A percentile compares a stretch with the other conserved stretches of the same genome.
phyloP scores from a whole-genome alignment of 768 basidiomycete genomes.

The Cubamyces sp. region DNA sequence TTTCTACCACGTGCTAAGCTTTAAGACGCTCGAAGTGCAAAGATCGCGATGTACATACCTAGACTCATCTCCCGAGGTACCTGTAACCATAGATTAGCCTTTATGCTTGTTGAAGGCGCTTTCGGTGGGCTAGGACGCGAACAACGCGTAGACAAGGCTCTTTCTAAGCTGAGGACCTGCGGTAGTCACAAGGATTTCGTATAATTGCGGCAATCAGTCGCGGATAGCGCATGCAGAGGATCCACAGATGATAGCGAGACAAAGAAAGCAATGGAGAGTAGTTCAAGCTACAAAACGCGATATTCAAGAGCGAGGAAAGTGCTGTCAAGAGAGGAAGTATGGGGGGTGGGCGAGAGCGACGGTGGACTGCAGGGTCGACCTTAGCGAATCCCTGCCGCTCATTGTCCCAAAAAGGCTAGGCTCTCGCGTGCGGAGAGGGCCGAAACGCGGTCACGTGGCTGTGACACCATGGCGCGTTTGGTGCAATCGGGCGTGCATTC shows the following conservation, averaged over 20 bases:
- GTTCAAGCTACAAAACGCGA: too few relatives aligned
- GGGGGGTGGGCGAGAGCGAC: neutral
- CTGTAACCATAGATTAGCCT: neutral
- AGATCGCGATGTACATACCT: neutral
- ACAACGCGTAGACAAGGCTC: slow-evolving; percentile 1
- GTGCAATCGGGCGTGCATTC: slow-evolving; percentile 3
- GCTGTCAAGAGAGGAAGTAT: neutral
- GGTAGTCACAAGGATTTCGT: neutral
- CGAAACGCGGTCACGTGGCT: slow-evolving; percentile 24
- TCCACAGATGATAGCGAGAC: neutral
- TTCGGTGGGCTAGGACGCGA: neutral
- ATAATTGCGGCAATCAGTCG: neutral
- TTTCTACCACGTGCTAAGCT: slow-evolving; percentile 6
- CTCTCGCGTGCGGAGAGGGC: slow-evolving; percentile 4
- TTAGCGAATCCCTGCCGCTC: neutral
- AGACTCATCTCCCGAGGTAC: neutral
- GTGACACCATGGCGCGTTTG: neutral
- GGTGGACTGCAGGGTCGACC: neutral
- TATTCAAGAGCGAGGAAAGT: neutral
- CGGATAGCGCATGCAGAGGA: neutral
- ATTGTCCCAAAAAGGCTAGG: neutral
- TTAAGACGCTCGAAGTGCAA: neutral
- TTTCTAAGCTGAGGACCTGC: neutral
- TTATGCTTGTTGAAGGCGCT: neutral
- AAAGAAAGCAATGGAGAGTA: neutral